Percentiles rank a stretch among this genome's conserved stretches.
These are phyloP conservation scores for Lomentospora prolificans DNA, from an alignment of 2,329 filamentous ascomycete genomes.

Conservation along the genomic window DNA sequence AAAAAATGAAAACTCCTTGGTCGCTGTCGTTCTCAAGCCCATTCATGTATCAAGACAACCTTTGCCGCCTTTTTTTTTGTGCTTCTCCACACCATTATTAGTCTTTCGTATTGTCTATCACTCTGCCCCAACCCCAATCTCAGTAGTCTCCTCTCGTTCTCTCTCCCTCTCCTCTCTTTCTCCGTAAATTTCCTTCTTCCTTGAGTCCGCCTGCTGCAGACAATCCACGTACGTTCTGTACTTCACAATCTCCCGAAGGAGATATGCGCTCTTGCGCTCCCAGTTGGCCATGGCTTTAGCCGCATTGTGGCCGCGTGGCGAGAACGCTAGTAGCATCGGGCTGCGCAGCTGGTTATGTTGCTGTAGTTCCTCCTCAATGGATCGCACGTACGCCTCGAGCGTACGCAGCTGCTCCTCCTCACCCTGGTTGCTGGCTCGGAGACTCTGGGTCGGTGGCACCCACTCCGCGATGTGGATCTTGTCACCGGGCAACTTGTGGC, in stretches of 20 bases:
- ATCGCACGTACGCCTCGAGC: constrained; percentile 68
- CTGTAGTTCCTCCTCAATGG: constrained; percentile 76
- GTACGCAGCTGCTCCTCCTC: constrained; percentile 75
- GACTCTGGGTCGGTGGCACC: constrained; percentile 79
- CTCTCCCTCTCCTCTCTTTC: constrained; percentile 36
- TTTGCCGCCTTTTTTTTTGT: no score
- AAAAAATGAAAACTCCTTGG: no score
- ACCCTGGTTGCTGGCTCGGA: constrained; percentile 69
- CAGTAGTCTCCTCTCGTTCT: not conserved
- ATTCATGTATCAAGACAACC: no score
- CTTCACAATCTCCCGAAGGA: constrained; percentile 90
- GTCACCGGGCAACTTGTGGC: constrained; percentile 68
- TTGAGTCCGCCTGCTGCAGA: constrained; percentile 58
- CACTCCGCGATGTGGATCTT: constrained; percentile 77
- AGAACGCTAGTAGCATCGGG: constrained; percentile 83
- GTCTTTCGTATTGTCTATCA: no score
- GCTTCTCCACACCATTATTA: no score
- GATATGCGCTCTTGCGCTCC: constrained; percentile 89
- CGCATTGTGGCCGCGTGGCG: constrained; percentile 71
- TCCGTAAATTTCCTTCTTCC: constrained; percentile 61
- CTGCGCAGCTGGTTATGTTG: constrained; percentile 80
- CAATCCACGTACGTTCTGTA: constrained; percentile 92
- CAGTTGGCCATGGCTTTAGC: constrained; percentile 87
- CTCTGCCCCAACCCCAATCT: not conserved
- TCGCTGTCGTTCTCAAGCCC: no score